These are phyloP conservation scores for Mercurialis annua DNA, from an alignment of 345 rosid species.

Conservation along the genomic window DNA sequence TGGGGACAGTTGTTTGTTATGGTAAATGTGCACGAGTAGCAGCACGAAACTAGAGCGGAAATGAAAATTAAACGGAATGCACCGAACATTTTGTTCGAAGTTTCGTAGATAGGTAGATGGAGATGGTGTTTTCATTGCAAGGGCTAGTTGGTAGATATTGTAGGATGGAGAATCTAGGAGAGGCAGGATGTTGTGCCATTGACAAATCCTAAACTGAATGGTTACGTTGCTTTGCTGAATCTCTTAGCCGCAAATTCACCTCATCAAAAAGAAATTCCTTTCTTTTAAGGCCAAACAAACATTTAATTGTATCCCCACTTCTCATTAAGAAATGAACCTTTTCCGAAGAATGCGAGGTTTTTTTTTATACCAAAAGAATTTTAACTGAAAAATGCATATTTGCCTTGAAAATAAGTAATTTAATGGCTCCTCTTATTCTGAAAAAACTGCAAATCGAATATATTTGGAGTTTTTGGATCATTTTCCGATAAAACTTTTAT, in stretches of 20 bases:
- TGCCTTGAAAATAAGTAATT: no score
- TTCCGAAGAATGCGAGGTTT: no score
- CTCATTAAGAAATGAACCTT: no score
- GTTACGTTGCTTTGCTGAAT: no score
- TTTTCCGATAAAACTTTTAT: no score
- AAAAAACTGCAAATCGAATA: no score
- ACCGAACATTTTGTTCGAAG: background rate
- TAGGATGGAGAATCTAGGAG: conserved; percentile 25
- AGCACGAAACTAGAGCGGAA: conserved; percentile 33
- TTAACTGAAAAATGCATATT: no score
- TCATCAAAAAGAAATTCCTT: conserved; percentile 64
- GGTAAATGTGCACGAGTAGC: conserved; percentile 50
- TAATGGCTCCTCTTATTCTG: no score
- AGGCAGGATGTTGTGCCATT: conserved; percentile 7
- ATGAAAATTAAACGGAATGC: conserved; percentile 32
- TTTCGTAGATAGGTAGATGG: background rate
- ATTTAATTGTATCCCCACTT: background rate
- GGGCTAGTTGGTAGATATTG: conserved; percentile 18
- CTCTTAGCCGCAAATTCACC: conserved; percentile 21
- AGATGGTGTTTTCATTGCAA: background rate
- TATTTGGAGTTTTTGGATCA: no score
- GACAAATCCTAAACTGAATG: conserved; percentile 28
- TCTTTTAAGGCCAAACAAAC: conserved; percentile 23
- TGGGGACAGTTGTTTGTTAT: conserved; percentile 66
- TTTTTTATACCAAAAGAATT: no score